Conservation (phyloP, 176 grass and related monocot genomes). For the Bromus sterilis region DNA sequence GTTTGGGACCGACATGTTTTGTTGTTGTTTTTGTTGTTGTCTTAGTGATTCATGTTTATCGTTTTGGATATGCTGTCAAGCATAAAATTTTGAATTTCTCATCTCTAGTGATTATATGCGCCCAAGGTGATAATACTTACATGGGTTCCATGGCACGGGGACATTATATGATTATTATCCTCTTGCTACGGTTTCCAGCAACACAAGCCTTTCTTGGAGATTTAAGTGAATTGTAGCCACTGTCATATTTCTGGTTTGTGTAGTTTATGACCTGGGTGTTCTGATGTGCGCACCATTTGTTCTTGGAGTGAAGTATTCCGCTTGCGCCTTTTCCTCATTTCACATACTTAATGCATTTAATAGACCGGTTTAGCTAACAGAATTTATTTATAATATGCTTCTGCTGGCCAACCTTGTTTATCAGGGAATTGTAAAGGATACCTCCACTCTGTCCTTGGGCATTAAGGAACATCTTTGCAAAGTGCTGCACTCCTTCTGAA, state of each 20-base stretch:
- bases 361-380: conserved; percentile 6
- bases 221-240: neutral
- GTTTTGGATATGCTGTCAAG: neutral
- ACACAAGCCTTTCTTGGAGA: neutral
- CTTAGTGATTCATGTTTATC: neutral
- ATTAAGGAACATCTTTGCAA: conserved; percentile 44
- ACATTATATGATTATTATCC: neutral
- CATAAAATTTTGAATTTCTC: neutral
- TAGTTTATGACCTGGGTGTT: neutral
- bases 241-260: neutral
- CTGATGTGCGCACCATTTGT: neutral
- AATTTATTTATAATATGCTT: neutral
- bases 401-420: conserved; percentile 32
- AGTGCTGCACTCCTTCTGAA: conserved; percentile 74
- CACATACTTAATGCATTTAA: neutral
- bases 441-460: conserved; percentile 16
- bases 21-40: no score
- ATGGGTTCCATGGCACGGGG: neutral
- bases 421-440: conserved; percentile 54
- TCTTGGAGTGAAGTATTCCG: neutral
- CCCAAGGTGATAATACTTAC: neutral
- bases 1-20: no score
- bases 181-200: neutral
- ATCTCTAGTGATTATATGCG: neutral
- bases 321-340: conserved; percentile 3